A percentile compares a stretch with the other conserved stretches of the same genome.
Evolutionary conservation across 2,329 filamentous ascomycete genomes (phyloP).

Genomic region (Rutstroemia sp.): DNA sequence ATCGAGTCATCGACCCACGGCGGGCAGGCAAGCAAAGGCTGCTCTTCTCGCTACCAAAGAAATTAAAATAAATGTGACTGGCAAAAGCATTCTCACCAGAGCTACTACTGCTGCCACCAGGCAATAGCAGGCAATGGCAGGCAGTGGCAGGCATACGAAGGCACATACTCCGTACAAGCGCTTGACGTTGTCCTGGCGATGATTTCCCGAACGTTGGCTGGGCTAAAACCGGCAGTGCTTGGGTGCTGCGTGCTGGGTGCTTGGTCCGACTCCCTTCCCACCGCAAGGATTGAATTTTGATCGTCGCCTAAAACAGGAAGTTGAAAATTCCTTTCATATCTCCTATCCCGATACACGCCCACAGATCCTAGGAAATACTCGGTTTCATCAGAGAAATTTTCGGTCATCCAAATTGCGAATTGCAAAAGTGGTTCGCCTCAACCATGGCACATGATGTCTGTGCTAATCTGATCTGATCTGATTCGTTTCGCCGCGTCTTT

Average conservation of each 20-base stretch:
- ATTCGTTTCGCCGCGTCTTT: too few relatives aligned
- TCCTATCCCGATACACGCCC: not conserved
- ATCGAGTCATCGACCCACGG: too few relatives aligned
- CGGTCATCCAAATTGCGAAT: too few relatives aligned
- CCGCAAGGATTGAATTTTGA: slow-evolving; percentile 3
- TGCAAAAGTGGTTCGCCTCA: too few relatives aligned
- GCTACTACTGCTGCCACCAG: too few relatives aligned
- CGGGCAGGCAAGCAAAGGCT: too few relatives aligned
- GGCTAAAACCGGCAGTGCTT: not conserved
- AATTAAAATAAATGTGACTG: not conserved
- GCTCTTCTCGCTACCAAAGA: not conserved
- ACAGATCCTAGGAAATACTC: not conserved
- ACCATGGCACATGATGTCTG: too few relatives aligned
- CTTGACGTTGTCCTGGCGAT: slow-evolving; percentile 1
- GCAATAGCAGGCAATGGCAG: too few relatives aligned
- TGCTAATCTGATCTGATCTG: too few relatives aligned
- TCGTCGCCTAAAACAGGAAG: slow-evolving; percentile 4
- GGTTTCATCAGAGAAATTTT: not conserved
- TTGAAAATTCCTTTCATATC: not conserved
- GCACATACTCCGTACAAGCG: not conserved
- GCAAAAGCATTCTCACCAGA: not conserved
- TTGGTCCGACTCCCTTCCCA: not conserved
- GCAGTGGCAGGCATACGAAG: too few relatives aligned
- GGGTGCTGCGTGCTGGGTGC: not conserved
- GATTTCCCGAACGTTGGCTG: not conserved